phyloP scores from a whole-genome alignment of 805 yeast species.

The Saccharomycopsis oosterbeekiorum region DNA sequence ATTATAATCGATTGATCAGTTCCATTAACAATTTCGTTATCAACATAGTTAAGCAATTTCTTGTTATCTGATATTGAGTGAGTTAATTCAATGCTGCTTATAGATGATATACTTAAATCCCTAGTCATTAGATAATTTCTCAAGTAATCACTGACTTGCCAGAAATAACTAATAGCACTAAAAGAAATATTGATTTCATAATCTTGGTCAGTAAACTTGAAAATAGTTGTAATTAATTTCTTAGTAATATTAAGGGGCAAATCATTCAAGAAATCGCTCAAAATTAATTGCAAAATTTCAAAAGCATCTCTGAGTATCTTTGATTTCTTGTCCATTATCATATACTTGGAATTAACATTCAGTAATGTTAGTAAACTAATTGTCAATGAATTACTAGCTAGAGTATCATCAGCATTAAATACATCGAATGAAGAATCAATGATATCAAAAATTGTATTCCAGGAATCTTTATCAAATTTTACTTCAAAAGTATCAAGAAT shows the following conservation, averaged over 20 bases:
- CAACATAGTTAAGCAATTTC: conserved; percentile 21
- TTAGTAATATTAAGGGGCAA: conserved; percentile 60
- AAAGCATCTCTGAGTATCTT: conserved; percentile 59
- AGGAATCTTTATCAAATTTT: conserved; percentile 43
- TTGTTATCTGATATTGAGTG: conserved; percentile 19
- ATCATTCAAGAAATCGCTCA: conserved; percentile 73
- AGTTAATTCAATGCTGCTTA: conserved; percentile 8
- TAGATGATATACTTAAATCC: background rate
- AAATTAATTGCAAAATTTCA: conserved; percentile 69
- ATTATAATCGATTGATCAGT: conserved; percentile 21
- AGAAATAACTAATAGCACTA: conserved; percentile 83
- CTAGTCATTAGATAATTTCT: conserved; percentile 23
- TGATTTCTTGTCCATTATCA: conserved; percentile 37
- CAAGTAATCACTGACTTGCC: conserved; percentile 79
- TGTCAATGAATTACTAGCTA: background rate
- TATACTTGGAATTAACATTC: conserved; percentile 24
- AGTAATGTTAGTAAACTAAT: background rate
- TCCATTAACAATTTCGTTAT: conserved; percentile 4
- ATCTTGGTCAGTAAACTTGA: conserved; percentile 59
- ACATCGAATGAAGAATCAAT: conserved; percentile 45
- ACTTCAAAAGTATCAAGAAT: conserved; percentile 75
- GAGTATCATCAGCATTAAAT: conserved; percentile 22
- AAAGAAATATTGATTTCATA: conserved; percentile 80
- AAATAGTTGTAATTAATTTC: conserved; percentile 60
- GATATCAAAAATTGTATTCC: conserved; percentile 65